These are phyloP conservation scores for Mercurialis annua DNA, from an alignment of 345 rosid species.

Conservation along the genomic window DNA sequence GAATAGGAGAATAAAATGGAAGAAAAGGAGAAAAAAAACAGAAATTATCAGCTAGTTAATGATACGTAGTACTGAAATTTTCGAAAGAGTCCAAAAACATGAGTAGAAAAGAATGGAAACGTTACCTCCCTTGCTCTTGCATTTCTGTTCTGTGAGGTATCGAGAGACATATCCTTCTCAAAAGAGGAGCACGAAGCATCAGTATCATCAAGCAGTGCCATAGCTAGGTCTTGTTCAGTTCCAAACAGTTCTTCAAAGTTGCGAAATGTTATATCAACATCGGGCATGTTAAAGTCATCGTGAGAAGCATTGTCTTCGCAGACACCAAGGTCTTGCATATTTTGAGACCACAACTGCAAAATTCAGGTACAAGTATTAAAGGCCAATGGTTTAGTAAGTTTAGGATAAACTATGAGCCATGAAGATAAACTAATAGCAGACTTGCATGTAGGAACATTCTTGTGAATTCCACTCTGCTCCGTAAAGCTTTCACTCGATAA, in stretches of 20 bases:
- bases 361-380: conserved; percentile 9
- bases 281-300: conserved; percentile 69
- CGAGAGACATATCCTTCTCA: conserved; percentile 34
- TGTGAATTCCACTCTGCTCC: background rate
- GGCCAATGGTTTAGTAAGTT: background rate
- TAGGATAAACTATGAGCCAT: background rate
- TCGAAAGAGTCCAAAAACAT: background rate
- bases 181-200: conserved; percentile 33
- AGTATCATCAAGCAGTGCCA: conserved; percentile 34
- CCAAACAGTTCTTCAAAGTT: conserved; percentile 81
- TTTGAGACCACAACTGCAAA: conserved; percentile 73
- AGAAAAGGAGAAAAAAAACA: background rate
- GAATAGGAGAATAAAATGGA: background rate
- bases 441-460: background rate
- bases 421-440: background rate
- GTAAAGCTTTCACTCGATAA: too few species aligned
- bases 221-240: conserved; percentile 44
- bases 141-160: conserved; percentile 28
- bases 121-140: conserved; percentile 33
- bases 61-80: background rate
- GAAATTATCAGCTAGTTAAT: background rate
- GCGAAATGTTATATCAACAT: conserved; percentile 66
- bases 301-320: conserved; percentile 57
- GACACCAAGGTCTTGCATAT: conserved; percentile 81
- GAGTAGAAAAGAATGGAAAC: background rate